Evolutionary conservation across 2,329 filamentous ascomycete species (phyloP), one percentile per base, ranked within the genome.

Genomic region (Ophiocordyceps camponoti-floridani): DNA sequence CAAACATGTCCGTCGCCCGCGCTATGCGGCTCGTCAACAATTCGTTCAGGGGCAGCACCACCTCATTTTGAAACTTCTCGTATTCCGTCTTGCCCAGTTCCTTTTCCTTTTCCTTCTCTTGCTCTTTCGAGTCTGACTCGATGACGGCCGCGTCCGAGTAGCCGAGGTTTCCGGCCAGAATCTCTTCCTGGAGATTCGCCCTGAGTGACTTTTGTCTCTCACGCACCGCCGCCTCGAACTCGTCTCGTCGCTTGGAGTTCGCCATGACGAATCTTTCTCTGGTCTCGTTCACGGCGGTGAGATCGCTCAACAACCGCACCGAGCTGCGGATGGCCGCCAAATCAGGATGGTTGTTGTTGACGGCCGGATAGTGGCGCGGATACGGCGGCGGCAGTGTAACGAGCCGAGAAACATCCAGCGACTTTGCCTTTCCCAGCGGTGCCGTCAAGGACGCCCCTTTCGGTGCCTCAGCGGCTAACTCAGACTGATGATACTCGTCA

Each of bases 291-390:
- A 89, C 65, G 54, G 91, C 84, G 14, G 72, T 69, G 43, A 94
- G 64, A 52, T 91, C 79, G 44, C 79, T 82, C 38, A 94, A 64
- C 1, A 72, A 70, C 13, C 87, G 77, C 18, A 95, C 82, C 0
- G 78, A 73, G 3, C 71, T 77, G 43, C 91, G 79, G 42, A 84
- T 88, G 1, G 77, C 72, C 0, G 81, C 73, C n/a, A 98, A 72
- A 50, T 93, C 82, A 0, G 91, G 91, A 56, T 98, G 91, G 52
- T 77, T 93, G 56, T 96, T 98, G 59, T 94, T 95, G 14, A 96
- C 84, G 0, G 91, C 91, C 9, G 91, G 91, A 54, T 96, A 83
- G 56, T 96, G 89, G 8, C 89, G 80, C 1, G 91, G 91, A 58
- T 94, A 96, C 2, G 91, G 84, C 1, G 91, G 91, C 9, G 91